Percentiles rank a stretch among this genome's conserved stretches.
Conservation (phyloP, 2,329 filamentous ascomycete species). For the Moelleriella libera region DNA sequence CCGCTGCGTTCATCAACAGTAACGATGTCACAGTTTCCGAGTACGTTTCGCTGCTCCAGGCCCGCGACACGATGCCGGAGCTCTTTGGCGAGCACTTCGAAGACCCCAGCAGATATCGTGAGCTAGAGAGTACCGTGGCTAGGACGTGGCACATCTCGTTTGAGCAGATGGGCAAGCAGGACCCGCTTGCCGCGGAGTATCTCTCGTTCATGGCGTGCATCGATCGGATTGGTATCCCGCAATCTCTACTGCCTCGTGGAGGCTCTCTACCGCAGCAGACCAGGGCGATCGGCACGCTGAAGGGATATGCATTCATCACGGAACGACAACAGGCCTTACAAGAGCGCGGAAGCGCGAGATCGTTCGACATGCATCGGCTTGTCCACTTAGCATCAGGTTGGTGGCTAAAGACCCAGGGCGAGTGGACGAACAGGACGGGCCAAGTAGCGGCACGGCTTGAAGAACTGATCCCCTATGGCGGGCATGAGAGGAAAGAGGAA, state of each 20-base stretch:
- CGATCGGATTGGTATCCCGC: not conserved
- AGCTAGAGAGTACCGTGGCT: not conserved
- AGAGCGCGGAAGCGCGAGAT: no score
- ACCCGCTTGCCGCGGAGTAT: not conserved
- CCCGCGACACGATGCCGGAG: not conserved
- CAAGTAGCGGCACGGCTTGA: no score
- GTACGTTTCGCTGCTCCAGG: not conserved
- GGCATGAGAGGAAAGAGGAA: no score
- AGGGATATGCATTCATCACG: not conserved
- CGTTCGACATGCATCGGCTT: not conserved
- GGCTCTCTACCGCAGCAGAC: not conserved
- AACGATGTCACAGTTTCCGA: not conserved
- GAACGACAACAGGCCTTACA: not conserved
- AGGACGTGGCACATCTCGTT: not conserved
- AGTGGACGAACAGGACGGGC: no score
- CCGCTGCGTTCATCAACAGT: not conserved
- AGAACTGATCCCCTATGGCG: no score
- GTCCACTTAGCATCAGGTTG: not conserved
- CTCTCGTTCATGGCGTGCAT: not conserved
- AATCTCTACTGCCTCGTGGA: not conserved
- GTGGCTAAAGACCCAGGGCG: no score
- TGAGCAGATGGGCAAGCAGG: not conserved
- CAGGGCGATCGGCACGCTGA: not conserved
- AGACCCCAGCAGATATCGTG: not conserved
- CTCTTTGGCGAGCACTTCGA: not conserved